Base-by-base conservation (phyloP, 805 yeast genomes). In the Soucietia sequanensis region DNA sequence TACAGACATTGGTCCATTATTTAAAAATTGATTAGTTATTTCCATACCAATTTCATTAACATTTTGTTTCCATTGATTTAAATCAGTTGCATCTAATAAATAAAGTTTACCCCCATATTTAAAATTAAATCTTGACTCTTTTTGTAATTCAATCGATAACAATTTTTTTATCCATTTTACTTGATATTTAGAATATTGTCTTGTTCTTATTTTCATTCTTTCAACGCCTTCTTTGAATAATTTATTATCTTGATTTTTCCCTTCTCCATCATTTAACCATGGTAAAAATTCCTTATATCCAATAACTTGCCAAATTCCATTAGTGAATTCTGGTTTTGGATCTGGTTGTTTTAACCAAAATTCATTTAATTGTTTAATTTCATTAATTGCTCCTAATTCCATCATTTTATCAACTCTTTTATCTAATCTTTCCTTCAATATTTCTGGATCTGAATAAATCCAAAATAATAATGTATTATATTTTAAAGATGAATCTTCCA, bases 221-320 rank as follows among this genome's bases (percentile, higher is more conserved):
- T 77, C 83, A 3, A 81, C 62, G 7, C 91, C 78, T 3, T 60
- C 65, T 4, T 53, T 53, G 34, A 73, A 71, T 11, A 45, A 32
- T 5, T 15, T 26, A 4, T 48, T 40, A 5, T 48, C 47, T 5
- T 15, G 27, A 4, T 48, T 40, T 4, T 48, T 46, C 5, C 42
- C 43, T 7, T 23, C 17, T 28, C 27, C 42, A 35, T 48, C 47
- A 36, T 55, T 54, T 16, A 78, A 47, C 84, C 84, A 87, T 2
- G 95, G 91, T 23, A 86, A 52, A 52, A 88, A 88, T 51, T 88
- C 96, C 54, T 87, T 86, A 60, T 86, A 93, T 2, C 98, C 98
- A 50, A 91, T 86, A 2, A 86, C 96, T 61, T 93, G 98, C 89
- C 89, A 89, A 0, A 91, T 74, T 2, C 98, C 98, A 38, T 73